Evolutionary conservation across 2,329 filamentous ascomycete species (phyloP), one percentile per base, ranked within the genome.

Genomic region (Rutstroemia sp.): DNA sequence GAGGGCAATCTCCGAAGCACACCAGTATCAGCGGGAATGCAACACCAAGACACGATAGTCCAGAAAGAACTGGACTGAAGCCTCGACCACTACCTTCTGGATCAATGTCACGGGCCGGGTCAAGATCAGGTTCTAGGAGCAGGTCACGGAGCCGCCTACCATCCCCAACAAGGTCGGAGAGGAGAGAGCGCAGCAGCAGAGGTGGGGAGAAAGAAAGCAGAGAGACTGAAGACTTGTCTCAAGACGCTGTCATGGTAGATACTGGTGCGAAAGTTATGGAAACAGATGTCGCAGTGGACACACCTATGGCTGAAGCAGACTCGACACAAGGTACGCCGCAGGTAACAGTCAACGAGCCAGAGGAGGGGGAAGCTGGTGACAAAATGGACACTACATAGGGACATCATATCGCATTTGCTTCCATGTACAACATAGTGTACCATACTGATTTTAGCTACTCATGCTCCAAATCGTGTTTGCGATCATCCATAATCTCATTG

Each of bases 301-400:
- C 64, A 23, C 63, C 61, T 6, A 68, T 68, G 64, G 63, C 48
- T 16, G 66, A 69, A 19, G 45, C 30, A 12, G 54, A 17, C 57
- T 59, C 14, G 49, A 60, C 25, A 53, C 58, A 19, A 14, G 77
- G 76, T 56, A 74, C 75, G 16, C 76, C 77, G 36, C 72, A 70
- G 60, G 78, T 80, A 51, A 74, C 72, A 19, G 72, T 83, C 49
- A 77, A 82, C 57, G 73, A 75, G 21, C 74, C 77, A 16, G 47
- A 42, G n/a, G 60, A 71, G 14, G 53, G 53, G 23, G 59, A 72
- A 7, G 57, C 59, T 44, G 67, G 63, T 53, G 83, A 87, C 62
- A 80, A 75, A 65, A 90, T 89, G 87, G 87, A 89, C 73, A 88
- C 74, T 47, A 75, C 74, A 14, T 75, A 68, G 63, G 21, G 21